phyloP scores from a whole-genome alignment of 1,284 basidiomycete genomes.

The Malassezia sympodialis region DNA sequence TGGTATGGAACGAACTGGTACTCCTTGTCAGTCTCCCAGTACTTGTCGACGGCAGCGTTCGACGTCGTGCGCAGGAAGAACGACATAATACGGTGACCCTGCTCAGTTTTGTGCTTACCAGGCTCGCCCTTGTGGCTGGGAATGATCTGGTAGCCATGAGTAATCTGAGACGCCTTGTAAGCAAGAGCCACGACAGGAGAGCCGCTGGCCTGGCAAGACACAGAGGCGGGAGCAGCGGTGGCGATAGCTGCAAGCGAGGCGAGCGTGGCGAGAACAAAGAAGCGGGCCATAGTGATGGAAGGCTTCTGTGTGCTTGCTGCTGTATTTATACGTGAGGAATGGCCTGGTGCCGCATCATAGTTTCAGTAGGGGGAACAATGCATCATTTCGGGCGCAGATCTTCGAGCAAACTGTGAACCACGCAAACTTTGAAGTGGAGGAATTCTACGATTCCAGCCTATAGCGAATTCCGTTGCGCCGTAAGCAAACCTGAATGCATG shows the following conservation, averaged over 20 bases:
- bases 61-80: not conserved
- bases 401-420: not conserved
- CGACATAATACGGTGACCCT: not conserved
- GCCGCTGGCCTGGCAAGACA: not conserved
- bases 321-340: not conserved
- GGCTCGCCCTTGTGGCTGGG: not conserved
- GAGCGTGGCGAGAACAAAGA: not conserved
- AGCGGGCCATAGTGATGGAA: not conserved
- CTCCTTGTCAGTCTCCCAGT: not conserved
- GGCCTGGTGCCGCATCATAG: not conserved
- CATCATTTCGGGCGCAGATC: too few species aligned
- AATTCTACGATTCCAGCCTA: not conserved
- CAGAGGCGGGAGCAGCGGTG: not conserved
- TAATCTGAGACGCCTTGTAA: not conserved
- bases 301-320: not conserved
- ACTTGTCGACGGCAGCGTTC: not conserved
- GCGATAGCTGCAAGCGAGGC: not conserved
- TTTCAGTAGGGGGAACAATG: not conserved
- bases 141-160: not conserved
- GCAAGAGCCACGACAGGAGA: not conserved
- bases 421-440: not conserved
- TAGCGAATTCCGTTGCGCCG: not conserved
- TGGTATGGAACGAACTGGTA: not conserved
- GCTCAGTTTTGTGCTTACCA: not conserved
- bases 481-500: not conserved